Evolutionary conservation across 352 stramenopile species (phyloP), one percentile per base, ranked within the genome.

Genomic region (Saprolegnia diclina): DNA sequence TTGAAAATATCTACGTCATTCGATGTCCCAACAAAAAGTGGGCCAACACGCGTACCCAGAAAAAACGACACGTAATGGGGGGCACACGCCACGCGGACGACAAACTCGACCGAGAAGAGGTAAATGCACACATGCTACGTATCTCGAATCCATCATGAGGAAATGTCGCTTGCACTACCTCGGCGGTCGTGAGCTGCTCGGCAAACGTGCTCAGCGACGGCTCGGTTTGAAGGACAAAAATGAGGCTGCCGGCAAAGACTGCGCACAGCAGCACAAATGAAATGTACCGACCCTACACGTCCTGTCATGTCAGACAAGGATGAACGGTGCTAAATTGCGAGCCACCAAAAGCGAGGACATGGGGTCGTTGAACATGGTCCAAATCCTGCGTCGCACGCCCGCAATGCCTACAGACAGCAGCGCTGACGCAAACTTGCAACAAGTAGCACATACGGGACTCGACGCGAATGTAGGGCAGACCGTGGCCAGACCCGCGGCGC

Each of bases 211-310:
- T 66, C 71, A 52, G 82, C 83, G 0, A 64, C 61, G 74, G 69
- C 54, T 90, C 81, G 0, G 85, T 92, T 73, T 90, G 78, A 29
- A 76, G 73, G 52, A 92, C 79, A 64, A 91, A 92, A 22, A 85
- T 77, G 21, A 81, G 70, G 1, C 82, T 92, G 18, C 82, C 90
- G 0, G 90, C 26, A 26, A 78, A 64, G 50, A 92, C 87, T 64
- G 90, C 87, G 52, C 73, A 74, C 64, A 91, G 89, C 16, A 63
- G 19, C 19, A 63, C 19, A 5, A 63, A 26, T 5, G 29, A 46
- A 18, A 63, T n/a, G 42, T 48, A 48, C 18, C 42, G 42, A 3
- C 42, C 42, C 42, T 48, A 48, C 2, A n/a, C 18, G 42, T 35
- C 29, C 2, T 5, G 2, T 35, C 5, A 5, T n/a, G 42, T 48